Percentiles rank a stretch among this genome's conserved stretches.
Evolutionary conservation across 768 basidiomycete species (phyloP).

Genomic region (Daedaleopsis sinensis): DNA sequence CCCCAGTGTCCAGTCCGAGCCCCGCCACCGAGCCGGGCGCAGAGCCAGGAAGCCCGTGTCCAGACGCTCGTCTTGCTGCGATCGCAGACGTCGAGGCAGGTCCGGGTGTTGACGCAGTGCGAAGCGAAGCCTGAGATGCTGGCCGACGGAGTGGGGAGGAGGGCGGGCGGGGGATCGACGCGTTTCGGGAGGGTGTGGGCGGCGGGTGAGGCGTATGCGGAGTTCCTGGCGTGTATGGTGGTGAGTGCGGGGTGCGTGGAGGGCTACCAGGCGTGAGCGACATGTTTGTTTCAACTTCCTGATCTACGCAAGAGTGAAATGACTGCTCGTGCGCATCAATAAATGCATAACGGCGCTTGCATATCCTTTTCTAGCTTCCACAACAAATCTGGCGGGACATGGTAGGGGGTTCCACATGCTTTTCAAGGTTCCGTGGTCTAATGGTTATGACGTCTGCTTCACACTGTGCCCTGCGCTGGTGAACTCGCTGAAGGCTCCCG

Average conservation of each 20-base stretch:
- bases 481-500: slow-evolving; percentile 29
- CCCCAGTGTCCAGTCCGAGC: slow-evolving; percentile 2
- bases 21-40: not conserved
- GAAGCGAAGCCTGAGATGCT: slow-evolving; percentile 35
- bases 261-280: slow-evolving; percentile 13
- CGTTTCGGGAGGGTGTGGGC: slow-evolving; percentile 15
- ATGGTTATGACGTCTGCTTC: slow-evolving; percentile 30
- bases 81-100: not conserved
- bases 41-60: slow-evolving; percentile 3
- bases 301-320: too few relatives aligned
- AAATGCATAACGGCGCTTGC: too few relatives aligned
- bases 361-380: too few relatives aligned
- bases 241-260: slow-evolving; percentile 19
- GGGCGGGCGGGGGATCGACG: slow-evolving; percentile 35
- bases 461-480: too few relatives aligned
- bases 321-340: too few relatives aligned
- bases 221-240: slow-evolving; percentile 17
- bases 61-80: not conserved
- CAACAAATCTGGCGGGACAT: too few relatives aligned
- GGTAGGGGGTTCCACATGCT: not conserved
- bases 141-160: slow-evolving; percentile 50
- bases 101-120: slow-evolving; percentile 14
- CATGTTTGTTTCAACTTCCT: not conserved
- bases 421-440: slow-evolving; percentile 20
- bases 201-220: slow-evolving; percentile 14